Conservation (phyloP, 495 filamentous ascomycete genomes). For the Stereocaulon alpinum region DNA sequence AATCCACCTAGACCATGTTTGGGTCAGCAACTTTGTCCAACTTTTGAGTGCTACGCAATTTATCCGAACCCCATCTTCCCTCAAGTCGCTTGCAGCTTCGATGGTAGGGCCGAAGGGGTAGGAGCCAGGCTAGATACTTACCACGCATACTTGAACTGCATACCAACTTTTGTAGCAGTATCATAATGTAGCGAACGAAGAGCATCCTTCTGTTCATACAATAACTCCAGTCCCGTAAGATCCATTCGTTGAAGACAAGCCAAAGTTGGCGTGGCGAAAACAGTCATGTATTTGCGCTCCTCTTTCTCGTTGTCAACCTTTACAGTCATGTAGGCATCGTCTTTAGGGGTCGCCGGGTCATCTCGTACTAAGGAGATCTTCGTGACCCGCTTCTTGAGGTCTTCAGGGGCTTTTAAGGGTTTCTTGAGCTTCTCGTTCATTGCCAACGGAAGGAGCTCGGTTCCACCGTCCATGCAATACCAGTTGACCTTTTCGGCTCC, state of each 20-base stretch:
- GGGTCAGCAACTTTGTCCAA: no score
- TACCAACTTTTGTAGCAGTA: constrained; percentile 26
- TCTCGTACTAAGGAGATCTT: not conserved
- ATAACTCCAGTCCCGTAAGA: constrained; percentile 18
- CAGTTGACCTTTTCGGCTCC: not conserved
- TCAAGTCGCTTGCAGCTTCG: no score
- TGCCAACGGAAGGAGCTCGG: not conserved
- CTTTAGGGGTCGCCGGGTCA: not conserved
- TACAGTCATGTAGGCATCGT: not conserved
- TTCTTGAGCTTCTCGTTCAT: not conserved
- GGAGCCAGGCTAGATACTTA: not conserved
- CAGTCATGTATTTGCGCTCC: constrained; percentile 19
- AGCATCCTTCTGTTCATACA: constrained; percentile 20
- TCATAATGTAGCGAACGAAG: constrained; percentile 28
- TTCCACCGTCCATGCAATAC: not conserved
- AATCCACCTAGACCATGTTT: constrained; percentile 20
- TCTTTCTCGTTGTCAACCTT: constrained; percentile 9
- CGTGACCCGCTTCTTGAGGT: not conserved
- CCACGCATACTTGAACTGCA: constrained; percentile 27
- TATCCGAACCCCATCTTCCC: no score
- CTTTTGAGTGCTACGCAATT: no score
- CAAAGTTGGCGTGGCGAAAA: constrained; percentile 28
- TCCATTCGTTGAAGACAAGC: constrained; percentile 26
- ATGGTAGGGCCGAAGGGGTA: no score
- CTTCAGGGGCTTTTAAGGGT: not conserved